These are phyloP conservation scores for Racocetra persica DNA, from an alignment of 371 early-diverging fungal genomes.

Conservation along the genomic window DNA sequence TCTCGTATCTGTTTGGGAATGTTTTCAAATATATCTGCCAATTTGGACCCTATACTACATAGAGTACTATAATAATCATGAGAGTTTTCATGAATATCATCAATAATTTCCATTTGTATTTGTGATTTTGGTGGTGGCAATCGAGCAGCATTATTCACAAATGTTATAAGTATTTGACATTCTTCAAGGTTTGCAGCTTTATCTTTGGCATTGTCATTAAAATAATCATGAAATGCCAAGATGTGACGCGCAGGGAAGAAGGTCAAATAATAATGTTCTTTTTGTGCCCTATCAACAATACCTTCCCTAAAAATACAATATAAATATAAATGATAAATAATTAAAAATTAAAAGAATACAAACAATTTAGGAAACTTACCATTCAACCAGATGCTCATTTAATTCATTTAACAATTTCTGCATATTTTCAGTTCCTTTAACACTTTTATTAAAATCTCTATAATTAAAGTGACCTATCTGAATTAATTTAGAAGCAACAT, in stretches of 20 bases:
- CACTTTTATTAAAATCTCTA: constrained; percentile 25
- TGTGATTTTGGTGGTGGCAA: constrained; percentile 5
- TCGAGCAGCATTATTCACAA: constrained; percentile 12
- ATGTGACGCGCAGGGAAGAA: constrained; percentile 39
- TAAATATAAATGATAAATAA: neutral
- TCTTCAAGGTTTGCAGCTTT: neutral
- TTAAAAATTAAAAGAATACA: too few species aligned
- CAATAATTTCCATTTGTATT: neutral
- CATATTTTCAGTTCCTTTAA: constrained; percentile 14
- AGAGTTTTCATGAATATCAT: neutral
- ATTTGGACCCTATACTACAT: neutral
- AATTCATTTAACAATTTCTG: neutral
- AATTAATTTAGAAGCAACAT: constrained; percentile 37
- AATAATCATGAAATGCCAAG: constrained; percentile 33
- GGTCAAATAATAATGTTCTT: constrained; percentile 42
- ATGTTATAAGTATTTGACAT: constrained; percentile 14
- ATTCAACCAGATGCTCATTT: constrained; percentile 19
- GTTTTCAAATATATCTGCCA: neutral
- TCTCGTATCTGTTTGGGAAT: constrained; percentile 10
- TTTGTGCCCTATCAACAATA: constrained; percentile 18
- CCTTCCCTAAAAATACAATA: constrained; percentile 13
- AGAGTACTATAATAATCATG: constrained; percentile 7
- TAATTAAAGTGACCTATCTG: constrained; percentile 44
- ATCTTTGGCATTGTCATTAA: neutral
- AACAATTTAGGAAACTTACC: neutral